Base-by-base conservation (phyloP, 805 yeast genomes). In the Nadsonia fulvescens region DNA sequence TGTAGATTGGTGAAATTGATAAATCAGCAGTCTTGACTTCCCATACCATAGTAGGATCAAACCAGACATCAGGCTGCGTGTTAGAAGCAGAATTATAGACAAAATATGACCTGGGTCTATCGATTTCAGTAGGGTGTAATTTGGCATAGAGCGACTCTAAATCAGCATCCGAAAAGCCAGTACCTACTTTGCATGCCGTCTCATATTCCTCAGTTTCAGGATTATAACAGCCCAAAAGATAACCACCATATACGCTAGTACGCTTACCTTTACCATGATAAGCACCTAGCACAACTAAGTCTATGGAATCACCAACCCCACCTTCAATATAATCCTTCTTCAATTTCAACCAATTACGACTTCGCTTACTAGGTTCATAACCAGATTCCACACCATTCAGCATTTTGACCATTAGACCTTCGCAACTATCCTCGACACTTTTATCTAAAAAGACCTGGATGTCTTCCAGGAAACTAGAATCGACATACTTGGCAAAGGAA, bases 311-410 rank as follows among this genome's bases (percentile, higher is more conserved):
- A 9, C 98, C 98, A 3, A 83, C 79, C n/a, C n/a, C n/a, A 12
- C 98, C 98, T 10, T 77, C 78, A 25, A 89, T 58, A 42, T 89
- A 89, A 51, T 89, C 98, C 49, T 89, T 89, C 51, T 89, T 89
- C 44, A 89, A 56, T 44, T 89, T 89, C 35, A 89, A 60, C 98
- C 98, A 89, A 49, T 89, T 83, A 31, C 93, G 60, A 2, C 93
- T 78, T 45, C 98, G 63, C 48, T 86, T 86, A 13, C 93, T 77
- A 12, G 98, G 98, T 51, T 89, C 93, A 46, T 89, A 89, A 28
- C 56, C 66, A 3, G 91, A 73, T 25, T 82, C 93, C 8, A 47
- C 47, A 1, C 93, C 92, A 30, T 76, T 73, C 18, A 86, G 53
- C 51, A 79, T 69, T 46, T 89, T 89, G 22, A 89, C 83, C 98